Evolutionary conservation across 768 basidiomycete species (phyloP), one percentile per base, ranked within the genome.

Genomic region (Thelephora aurantiotincta): DNA sequence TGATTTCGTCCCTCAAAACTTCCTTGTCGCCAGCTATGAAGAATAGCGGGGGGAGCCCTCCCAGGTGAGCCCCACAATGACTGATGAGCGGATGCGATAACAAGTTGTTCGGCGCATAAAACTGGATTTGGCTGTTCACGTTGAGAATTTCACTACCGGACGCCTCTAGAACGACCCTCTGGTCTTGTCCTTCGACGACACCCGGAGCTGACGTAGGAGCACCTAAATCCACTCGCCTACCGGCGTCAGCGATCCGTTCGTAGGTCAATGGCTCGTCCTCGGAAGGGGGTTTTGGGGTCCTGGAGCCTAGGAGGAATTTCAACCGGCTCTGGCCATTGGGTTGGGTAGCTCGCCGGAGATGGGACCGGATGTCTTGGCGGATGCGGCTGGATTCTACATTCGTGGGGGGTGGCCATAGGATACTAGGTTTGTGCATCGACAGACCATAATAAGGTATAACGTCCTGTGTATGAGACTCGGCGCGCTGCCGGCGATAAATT

Each of bases 21-120:
- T 98, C 94, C 55, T 82, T 85, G 48, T 96, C 86, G 35, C 94
- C 80, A 1, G 80, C 84, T 52, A 92, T 78, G 53, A 99, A 65
- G 20, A 90, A 64, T 42, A 98, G 58, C 11, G 96, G 96, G 1
- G 89, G 89, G 0, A 99, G 63, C 2, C 93, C 93, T 5, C 94
- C 96, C 11, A 99, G 72, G 62, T 90, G 92, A 0, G 77, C 76
- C 52, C 85, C 60, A 6, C 73, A 78, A 0, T 91, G 82, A 53
- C 87, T 92, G 35, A 98, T 76, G 43, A 91, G 71, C 1, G 92
- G 92, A 58, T 93, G 88, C 2, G 57, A 65, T 2, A 94, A 56
- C 51, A 88, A 65, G 48, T 71, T 80, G 58, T 96, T 97, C 47
- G 77, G 80, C 13, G 85, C 70, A 55, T 96, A 96, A 45, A 96